Percentiles rank a stretch among this genome's conserved stretches.
phyloP scores from a whole-genome alignment of 768 basidiomycete species.

The Suillus subalutaceus region DNA sequence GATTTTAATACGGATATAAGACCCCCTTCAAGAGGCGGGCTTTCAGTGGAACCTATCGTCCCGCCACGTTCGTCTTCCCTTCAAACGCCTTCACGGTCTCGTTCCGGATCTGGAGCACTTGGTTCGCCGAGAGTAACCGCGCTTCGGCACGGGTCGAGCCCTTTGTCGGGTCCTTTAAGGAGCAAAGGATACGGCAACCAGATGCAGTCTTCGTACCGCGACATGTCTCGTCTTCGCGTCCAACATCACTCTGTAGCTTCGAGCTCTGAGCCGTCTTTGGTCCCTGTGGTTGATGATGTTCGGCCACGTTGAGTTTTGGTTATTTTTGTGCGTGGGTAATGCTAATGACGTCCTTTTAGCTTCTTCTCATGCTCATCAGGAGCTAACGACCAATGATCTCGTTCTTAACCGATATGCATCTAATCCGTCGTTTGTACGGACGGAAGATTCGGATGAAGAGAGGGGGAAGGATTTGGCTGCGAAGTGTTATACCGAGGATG shows the following conservation, averaged over 20 bases:
- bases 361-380: slow-evolving; percentile 49
- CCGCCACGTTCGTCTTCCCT: slow-evolving; percentile 36
- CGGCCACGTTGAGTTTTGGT: slow-evolving; percentile 46
- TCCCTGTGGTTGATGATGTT: slow-evolving; percentile 54
- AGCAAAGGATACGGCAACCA: slow-evolving; percentile 41
- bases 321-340: slow-evolving; percentile 22
- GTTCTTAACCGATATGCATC: slow-evolving; percentile 49
- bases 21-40: slow-evolving; percentile 53
- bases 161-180: slow-evolving; percentile 49
- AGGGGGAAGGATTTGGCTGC: slow-evolving; percentile 74
- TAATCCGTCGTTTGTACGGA: slow-evolving; percentile 36
- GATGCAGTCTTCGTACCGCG: slow-evolving; percentile 41
- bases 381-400: slow-evolving; percentile 56
- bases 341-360: slow-evolving; percentile 12
- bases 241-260: slow-evolving; percentile 75
- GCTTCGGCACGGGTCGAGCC: slow-evolving; percentile 43
- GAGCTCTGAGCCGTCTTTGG: slow-evolving; percentile 80
- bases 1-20: slow-evolving; percentile 29
- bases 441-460: slow-evolving; percentile 61
- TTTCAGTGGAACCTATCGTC: slow-evolving; percentile 39
- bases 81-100: slow-evolving; percentile 33
- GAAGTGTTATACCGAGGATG: slow-evolving; percentile 86
- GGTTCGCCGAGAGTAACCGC: slow-evolving; percentile 38
- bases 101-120: slow-evolving; percentile 30
- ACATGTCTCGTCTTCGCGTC: slow-evolving; percentile 53